Conservation (phyloP, 2,329 filamentous ascomycete species). For the Cladosporium sp. region DNA sequence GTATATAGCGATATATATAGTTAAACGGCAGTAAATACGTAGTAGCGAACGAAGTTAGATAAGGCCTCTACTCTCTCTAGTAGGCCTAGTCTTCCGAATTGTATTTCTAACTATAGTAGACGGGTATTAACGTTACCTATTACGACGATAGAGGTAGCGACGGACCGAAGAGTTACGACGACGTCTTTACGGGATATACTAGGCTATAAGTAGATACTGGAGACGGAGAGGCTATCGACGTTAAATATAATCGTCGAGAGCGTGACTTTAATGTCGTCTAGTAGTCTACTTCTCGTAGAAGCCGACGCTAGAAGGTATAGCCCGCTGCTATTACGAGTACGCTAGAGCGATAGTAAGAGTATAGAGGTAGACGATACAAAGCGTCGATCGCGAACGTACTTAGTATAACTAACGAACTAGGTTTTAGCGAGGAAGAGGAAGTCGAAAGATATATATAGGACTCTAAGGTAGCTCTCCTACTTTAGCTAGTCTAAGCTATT, state of each 20-base stretch:
- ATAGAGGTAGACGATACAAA: not conserved
- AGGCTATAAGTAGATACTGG: not conserved
- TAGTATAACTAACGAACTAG: not conserved
- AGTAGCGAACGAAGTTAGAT: not conserved
- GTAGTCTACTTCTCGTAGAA: not conserved
- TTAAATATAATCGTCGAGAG: not conserved
- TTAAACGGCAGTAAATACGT: not conserved
- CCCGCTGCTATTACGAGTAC: not conserved
- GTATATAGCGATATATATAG: not conserved
- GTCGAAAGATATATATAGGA: not conserved
- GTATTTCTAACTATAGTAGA: not conserved
- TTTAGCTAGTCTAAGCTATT: not conserved
- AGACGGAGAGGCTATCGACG: not conserved
- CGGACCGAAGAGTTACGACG: not conserved
- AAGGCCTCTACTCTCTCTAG: not conserved
- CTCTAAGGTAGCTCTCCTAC: not conserved
- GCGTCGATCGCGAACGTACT: not conserved
- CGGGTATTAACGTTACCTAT: not conserved
- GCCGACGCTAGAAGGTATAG: not conserved
- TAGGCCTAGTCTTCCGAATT: not conserved
- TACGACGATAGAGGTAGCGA: not conserved
- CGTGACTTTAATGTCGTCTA: not conserved
- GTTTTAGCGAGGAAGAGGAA: constrained; percentile 1
- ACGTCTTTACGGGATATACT: not conserved
- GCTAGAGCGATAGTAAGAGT: not conserved